phyloP scores from a whole-genome alignment of 306 rosid species.

The Prunus davidiana region DNA sequence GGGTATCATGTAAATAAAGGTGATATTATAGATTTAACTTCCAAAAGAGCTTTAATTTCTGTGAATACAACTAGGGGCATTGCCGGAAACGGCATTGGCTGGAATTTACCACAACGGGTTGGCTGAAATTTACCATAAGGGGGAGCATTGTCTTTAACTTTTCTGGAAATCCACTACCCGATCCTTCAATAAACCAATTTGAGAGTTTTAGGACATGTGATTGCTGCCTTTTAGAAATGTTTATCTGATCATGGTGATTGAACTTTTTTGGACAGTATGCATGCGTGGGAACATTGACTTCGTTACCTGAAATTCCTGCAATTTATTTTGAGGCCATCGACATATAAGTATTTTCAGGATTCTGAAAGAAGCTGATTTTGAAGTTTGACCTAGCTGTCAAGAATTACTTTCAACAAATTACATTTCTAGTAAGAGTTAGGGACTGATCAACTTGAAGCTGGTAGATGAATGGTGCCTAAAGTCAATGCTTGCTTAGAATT shows the following conservation, averaged over 20 bases:
- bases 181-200: not conserved
- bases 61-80: not conserved
- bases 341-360: constrained; percentile 4
- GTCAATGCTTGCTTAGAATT: not conserved
- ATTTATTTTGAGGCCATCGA: constrained; percentile 35
- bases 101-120: not conserved
- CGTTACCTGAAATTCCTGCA: constrained; percentile 39
- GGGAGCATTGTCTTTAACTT: not conserved
- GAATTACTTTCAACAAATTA: not conserved
- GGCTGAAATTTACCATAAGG: not conserved
- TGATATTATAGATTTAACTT: constrained; percentile 1
- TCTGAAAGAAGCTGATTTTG: not conserved
- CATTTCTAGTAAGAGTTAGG: not conserved
- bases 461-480: not conserved
- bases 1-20: not conserved
- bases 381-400: not conserved
- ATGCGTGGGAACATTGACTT: constrained; percentile 25
- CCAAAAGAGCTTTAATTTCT: not conserved
- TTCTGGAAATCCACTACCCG: not conserved
- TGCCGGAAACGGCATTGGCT: not conserved
- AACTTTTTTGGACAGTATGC: constrained; percentile 28
- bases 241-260: not conserved
- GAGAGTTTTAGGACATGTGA: not conserved
- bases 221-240: not conserved
- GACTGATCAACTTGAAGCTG: not conserved